Evolutionary conservation across 148 eudicot species (phyloP), one percentile per base, ranked within the genome.

Genomic region (Spergularia bocconei): DNA sequence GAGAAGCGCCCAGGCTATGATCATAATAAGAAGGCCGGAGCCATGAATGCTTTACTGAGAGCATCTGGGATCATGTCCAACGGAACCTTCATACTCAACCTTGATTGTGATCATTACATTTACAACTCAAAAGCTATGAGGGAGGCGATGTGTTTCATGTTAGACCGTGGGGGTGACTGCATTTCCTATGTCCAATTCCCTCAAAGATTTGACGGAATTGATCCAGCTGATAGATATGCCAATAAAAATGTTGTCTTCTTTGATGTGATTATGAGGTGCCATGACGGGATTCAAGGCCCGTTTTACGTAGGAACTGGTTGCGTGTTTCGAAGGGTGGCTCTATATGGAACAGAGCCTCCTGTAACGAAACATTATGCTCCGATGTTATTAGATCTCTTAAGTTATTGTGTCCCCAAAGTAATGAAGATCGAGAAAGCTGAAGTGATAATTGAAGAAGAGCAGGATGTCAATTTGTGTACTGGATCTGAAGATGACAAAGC

Each of bases 21-120:
- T 76, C 96, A 89, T 84, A 93, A 93, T 79, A 93, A 93, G 86
- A 93, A 93, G 75, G 98, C 98, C 57, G 98, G 98, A 86, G 96
- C 96, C 59, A 90, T 93, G 98, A 93, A 93, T 86, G 82, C 93
- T 38, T 63, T 63, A 47, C 7, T 38, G 67, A 63, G 98, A 73
- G 96, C 89, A 62, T 93, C 98, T 41, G 98, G 91, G 54, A 93
- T 93, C 78, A 89, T 93, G 41, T 90, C 98, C 16, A 93, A 93
- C 82, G 98, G 98, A 61, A 90, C 98, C 51, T 93, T 90, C 80
- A 69, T 93, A 76, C 83, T 90, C 82, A 93, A 93, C 86, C 96
- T 93, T 69, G 98, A 93, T 80, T 93, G 98, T 85, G 98, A 93
- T 83, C 98, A 93, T 77, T 93, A 93, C 87, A 85, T 93, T 62